Evolutionary conservation across 306 rosid genomes (phyloP).

Genomic region (Fragaria vesca): DNA sequence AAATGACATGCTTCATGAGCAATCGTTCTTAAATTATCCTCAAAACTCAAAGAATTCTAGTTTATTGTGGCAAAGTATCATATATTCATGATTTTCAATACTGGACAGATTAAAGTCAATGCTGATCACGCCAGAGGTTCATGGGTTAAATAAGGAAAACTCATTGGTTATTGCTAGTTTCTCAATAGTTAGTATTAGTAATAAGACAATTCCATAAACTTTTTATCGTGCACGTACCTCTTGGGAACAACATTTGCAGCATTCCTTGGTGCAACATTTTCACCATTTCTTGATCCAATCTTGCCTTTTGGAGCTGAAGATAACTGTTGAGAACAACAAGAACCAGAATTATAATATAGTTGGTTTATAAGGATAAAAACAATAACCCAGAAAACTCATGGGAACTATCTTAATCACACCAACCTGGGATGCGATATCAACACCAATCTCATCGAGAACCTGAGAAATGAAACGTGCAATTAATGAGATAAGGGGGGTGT

Average conservation of each 20-base stretch:
- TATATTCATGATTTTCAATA: not conserved
- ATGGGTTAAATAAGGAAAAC: not conserved
- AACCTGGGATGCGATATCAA: conserved; percentile 98
- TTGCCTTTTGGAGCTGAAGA: conserved; percentile 98
- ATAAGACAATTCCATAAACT: not conserved
- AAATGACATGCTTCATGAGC: not conserved
- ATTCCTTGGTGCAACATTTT: conserved; percentile 58
- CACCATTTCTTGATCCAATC: conserved; percentile 67
- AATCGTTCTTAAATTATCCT: not conserved
- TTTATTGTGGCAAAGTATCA: not conserved
- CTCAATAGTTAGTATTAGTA: not conserved
- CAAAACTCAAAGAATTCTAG: not conserved
- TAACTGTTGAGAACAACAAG: conserved; percentile 43
- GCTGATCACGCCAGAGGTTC: not conserved
- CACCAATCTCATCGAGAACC: conserved; percentile 99
- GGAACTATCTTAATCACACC: conserved; percentile 24
- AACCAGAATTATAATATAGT: conserved; percentile 1
- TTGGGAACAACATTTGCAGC: conserved; percentile 50
- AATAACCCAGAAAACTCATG: conserved; percentile 5
- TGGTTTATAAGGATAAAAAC: conserved; percentile 7
- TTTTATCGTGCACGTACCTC: conserved; percentile 35
- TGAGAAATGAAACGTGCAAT: conserved; percentile 17
- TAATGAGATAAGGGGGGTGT: not conserved
- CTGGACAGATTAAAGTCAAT: not conserved
- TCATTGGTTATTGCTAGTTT: not conserved